Conservation (phyloP, 1,284 basidiomycete genomes). For the Ceratobasidium sp. region DNA sequence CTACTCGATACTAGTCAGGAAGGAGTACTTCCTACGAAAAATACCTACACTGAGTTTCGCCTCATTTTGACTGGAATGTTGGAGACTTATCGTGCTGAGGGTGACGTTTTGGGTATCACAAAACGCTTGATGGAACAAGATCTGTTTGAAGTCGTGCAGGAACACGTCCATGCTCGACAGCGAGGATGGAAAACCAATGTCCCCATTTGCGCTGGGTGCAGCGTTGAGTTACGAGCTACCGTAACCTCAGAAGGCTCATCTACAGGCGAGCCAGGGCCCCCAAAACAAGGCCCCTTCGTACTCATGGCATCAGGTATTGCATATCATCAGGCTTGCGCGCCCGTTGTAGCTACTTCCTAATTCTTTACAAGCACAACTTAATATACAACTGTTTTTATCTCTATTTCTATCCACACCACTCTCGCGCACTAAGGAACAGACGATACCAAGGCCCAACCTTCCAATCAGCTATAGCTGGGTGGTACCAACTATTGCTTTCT, state of each 20-base stretch:
- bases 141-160: constrained; percentile 74
- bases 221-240: not conserved
- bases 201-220: constrained; percentile 31
- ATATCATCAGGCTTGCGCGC: constrained; percentile 40
- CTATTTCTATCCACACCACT: constrained; percentile 46
- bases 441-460: constrained; percentile 91
- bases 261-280: not conserved
- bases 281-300: constrained; percentile 1
- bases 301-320: constrained; percentile 39
- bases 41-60: constrained; percentile 91
- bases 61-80: constrained; percentile 92
- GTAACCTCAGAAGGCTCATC: not conserved
- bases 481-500: constrained; percentile 89
- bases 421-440: constrained; percentile 91
- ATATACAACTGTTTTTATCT: constrained; percentile 30
- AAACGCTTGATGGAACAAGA: constrained; percentile 85
- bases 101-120: constrained; percentile 89
- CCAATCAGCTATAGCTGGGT: constrained; percentile 65
- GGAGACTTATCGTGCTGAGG: constrained; percentile 90
- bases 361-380: constrained; percentile 19
- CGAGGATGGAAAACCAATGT: constrained; percentile 49
- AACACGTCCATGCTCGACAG: constrained; percentile 48
- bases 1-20: constrained; percentile 75
- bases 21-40: constrained; percentile 58
- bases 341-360: constrained; percentile 20